These are phyloP conservation scores for Wickerhamiella pararugosa DNA, from an alignment of 1,139 yeast species.

Conservation along the genomic window DNA sequence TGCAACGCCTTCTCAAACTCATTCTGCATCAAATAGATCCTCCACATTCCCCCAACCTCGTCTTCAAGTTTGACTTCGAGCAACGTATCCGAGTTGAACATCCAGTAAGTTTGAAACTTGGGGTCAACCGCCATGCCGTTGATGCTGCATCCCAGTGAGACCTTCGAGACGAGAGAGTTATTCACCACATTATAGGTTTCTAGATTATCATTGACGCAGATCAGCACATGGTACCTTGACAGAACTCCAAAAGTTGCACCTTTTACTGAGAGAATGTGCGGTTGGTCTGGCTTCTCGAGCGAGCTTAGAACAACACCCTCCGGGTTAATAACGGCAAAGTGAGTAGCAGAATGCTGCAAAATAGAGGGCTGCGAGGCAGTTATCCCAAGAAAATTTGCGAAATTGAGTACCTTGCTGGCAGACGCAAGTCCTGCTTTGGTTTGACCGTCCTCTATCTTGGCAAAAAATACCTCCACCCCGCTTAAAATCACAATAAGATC, in stretches of 20 bases:
- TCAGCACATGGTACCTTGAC: conserved; percentile 39
- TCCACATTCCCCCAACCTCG: conserved; percentile 69
- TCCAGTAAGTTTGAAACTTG: conserved; percentile 42
- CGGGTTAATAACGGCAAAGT: no score
- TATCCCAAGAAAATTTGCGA: no score
- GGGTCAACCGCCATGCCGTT: conserved; percentile 50
- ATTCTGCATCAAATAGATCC: conserved; percentile 43
- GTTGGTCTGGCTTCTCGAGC: conserved; percentile 13
- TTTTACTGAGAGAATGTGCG: conserved; percentile 9
- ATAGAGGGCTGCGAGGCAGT: no score
- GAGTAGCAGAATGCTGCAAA: no score
- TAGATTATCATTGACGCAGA: conserved; percentile 31
- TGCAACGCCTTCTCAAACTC: conserved; percentile 56
- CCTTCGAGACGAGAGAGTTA: conserved; percentile 29
- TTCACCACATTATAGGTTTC: conserved; percentile 36
- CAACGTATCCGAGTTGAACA: conserved; percentile 35
- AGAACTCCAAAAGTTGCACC: conserved; percentile 25
- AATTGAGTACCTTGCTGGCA: no score
- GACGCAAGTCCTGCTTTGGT: no score
- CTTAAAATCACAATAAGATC: no score
- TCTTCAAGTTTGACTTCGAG: conserved; percentile 50
- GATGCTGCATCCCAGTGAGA: conserved; percentile 28
- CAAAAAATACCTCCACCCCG: no score
- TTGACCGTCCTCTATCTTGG: no score
- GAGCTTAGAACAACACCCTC: no score